These are phyloP conservation scores for Candida hispaniensis DNA, from an alignment of 805 yeast species.

Conservation along the genomic window DNA sequence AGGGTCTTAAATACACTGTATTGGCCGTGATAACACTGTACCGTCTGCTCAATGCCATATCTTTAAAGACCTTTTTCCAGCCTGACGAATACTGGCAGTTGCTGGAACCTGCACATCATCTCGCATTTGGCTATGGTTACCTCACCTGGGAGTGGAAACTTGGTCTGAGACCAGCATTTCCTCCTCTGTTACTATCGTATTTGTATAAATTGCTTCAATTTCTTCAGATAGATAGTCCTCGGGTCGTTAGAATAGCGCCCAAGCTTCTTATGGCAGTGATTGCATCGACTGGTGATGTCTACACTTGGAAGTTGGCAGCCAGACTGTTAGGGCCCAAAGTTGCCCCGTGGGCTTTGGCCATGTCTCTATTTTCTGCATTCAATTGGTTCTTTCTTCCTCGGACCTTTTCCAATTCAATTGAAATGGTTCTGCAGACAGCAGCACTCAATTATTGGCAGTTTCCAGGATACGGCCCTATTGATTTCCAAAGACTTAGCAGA, in stretches of 20 bases:
- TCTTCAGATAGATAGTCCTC: neutral
- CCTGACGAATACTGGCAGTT: conserved; percentile 95
- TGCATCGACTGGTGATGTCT: conserved; percentile 63
- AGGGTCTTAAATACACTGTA: conserved; percentile 15
- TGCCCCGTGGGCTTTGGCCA: conserved; percentile 32
- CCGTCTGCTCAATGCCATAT: conserved; percentile 51
- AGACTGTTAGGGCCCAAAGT: conserved; percentile 23
- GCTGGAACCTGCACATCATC: conserved; percentile 78
- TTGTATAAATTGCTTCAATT: conserved; percentile 32
- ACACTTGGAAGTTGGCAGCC: conserved; percentile 40
- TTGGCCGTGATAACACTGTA: conserved; percentile 8
- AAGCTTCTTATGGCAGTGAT: conserved; percentile 57
- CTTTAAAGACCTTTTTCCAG: conserved; percentile 72
- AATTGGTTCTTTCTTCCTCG: conserved; percentile 75
- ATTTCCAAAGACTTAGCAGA: conserved; percentile 23
- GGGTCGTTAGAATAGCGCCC: conserved; percentile 34
- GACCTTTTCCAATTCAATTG: conserved; percentile 77
- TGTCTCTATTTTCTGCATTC: conserved; percentile 58
- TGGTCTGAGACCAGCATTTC: conserved; percentile 64
- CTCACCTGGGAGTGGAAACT: conserved; percentile 91
- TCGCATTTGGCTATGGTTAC: conserved; percentile 69
- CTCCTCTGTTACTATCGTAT: conserved; percentile 59
- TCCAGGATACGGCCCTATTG: conserved; percentile 25
- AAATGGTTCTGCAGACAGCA: conserved; percentile 54
- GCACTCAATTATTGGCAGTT: conserved; percentile 70